Conservation (phyloP, 345 rosid genomes). For the Luvunga scandens region DNA sequence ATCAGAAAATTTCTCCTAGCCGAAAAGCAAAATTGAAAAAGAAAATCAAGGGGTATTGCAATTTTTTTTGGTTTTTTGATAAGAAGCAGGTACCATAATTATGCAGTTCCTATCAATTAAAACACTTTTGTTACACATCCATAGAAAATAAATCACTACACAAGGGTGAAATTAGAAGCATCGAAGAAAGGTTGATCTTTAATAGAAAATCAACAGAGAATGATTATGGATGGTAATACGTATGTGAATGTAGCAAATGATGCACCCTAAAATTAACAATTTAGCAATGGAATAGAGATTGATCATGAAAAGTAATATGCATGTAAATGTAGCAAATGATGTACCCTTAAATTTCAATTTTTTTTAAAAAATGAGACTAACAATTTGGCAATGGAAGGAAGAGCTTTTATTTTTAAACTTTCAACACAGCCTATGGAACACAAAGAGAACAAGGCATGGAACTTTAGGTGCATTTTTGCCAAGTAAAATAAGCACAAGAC, state of each 20-base stretch:
- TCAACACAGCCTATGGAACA: not conserved
- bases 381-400: not conserved
- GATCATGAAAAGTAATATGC: not conserved
- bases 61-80: too few species aligned
- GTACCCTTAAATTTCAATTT: not conserved
- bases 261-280: not conserved
- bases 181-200: not conserved
- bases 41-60: not conserved
- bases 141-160: not conserved
- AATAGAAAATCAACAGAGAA: not conserved
- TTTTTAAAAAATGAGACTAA: not conserved
- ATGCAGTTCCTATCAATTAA: not conserved
- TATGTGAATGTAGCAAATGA: not conserved
- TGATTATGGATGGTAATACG: not conserved
- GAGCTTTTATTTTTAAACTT: not conserved
- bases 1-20: constrained; percentile 3
- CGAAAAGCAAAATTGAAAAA: not conserved
- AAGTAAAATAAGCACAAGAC: not conserved
- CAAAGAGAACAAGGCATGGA: not conserved
- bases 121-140: not conserved
- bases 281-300: not conserved
- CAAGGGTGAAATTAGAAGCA: not conserved
- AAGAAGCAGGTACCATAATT: not conserved
- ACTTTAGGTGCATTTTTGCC: constrained; percentile 4
- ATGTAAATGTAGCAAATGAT: not conserved